These are phyloP conservation scores for Fraxinus greggii DNA, from an alignment of 305 asterid genomes.

Conservation along the genomic window DNA sequence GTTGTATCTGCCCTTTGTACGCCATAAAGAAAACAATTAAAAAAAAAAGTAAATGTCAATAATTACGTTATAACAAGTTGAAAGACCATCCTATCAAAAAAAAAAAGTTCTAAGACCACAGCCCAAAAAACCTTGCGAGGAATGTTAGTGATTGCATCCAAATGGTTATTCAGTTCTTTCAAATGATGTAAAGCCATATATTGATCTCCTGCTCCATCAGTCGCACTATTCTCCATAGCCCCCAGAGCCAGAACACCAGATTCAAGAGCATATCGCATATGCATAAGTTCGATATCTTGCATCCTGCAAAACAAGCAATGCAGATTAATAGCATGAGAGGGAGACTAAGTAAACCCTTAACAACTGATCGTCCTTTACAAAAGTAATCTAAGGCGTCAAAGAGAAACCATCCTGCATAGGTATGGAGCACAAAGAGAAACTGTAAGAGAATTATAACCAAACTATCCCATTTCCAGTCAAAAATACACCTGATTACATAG, in stretches of 20 bases:
- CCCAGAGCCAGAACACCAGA: slow-evolving; percentile 85
- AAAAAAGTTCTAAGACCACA: slow-evolving; percentile 19
- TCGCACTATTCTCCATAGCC: slow-evolving; percentile 65
- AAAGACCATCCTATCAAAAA: slow-evolving; percentile 10
- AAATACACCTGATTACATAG: slow-evolving; percentile 16
- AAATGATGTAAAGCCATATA: slow-evolving; percentile 48
- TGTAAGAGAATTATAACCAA: slow-evolving; percentile 2
- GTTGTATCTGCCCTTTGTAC: slow-evolving; percentile 5
- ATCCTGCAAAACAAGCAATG: slow-evolving; percentile 53
- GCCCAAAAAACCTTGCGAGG: slow-evolving; percentile 77
- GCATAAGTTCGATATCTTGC: slow-evolving; percentile 96
- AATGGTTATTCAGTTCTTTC: slow-evolving; percentile 81
- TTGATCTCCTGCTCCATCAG: slow-evolving; percentile 54
- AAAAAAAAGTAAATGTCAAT: background rate
- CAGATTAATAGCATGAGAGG: slow-evolving; percentile 17
- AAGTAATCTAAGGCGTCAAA: slow-evolving; percentile 5
- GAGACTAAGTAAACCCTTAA: slow-evolving; percentile 1
- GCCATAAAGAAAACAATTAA: background rate
- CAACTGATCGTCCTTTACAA: slow-evolving; percentile 5
- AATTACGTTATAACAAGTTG: slow-evolving; percentile 26
- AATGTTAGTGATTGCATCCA: slow-evolving; percentile 74
- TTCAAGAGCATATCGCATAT: slow-evolving; percentile 97
- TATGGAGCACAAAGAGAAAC: slow-evolving; percentile 17
- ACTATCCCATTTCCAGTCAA: slow-evolving; percentile 11
- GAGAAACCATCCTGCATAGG: slow-evolving; percentile 16